Evolutionary conservation across 441 rosid genomes (phyloP).

Genomic region (Erodium chrysanthum): DNA sequence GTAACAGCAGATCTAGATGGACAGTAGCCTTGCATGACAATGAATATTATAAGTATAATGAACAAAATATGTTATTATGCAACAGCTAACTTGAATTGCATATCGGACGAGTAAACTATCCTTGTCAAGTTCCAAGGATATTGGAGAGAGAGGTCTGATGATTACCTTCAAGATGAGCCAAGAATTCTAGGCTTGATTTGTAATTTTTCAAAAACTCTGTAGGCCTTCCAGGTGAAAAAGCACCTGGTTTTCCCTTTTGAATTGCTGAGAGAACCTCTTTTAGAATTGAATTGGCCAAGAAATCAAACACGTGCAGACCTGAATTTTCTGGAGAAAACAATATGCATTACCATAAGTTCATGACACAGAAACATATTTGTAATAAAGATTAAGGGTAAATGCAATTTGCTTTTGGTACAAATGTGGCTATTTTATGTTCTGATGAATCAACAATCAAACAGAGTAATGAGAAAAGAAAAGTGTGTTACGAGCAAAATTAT

Average conservation of each 20-base stretch:
- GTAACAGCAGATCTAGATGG: slow-evolving; percentile 85
- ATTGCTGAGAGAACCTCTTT: slow-evolving; percentile 79
- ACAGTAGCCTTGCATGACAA: slow-evolving; percentile 81
- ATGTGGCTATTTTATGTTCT: not conserved
- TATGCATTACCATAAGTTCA: not conserved
- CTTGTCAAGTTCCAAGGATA: not conserved
- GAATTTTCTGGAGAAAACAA: slow-evolving; percentile 56
- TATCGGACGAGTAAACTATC: not conserved
- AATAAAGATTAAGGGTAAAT: not conserved
- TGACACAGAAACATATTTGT: not conserved
- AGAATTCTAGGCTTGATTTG: slow-evolving; percentile 77
- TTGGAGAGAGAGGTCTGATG: slow-evolving; percentile 10
- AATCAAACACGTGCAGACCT: slow-evolving; percentile 88
- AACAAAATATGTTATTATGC: slow-evolving; percentile 17
- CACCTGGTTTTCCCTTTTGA: slow-evolving; percentile 89
- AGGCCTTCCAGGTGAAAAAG: slow-evolving; percentile 96
- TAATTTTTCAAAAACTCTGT: slow-evolving; percentile 80
- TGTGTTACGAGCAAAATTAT: not conserved
- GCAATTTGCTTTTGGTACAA: not conserved
- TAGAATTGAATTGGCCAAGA: slow-evolving; percentile 86
- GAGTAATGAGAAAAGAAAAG: not conserved
- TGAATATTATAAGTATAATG: slow-evolving; percentile 31
- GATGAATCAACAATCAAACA: not conserved
- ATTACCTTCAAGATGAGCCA: slow-evolving; percentile 89
- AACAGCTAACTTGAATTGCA: slow-evolving; percentile 8